phyloP scores from a whole-genome alignment of 805 yeast species.

The Wickerhamomyces subpelliculosus region DNA sequence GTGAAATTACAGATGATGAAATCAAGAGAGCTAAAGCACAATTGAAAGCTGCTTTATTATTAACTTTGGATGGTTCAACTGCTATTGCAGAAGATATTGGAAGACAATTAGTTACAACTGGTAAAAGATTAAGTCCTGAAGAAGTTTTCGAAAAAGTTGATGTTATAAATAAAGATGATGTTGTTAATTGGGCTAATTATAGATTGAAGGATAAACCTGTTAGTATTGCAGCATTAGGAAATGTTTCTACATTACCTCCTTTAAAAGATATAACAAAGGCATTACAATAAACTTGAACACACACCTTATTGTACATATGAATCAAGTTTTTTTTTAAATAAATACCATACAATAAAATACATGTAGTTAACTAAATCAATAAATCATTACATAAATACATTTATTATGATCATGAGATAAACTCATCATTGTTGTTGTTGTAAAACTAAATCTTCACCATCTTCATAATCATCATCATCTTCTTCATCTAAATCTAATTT shows the following conservation, averaged over 20 bases:
- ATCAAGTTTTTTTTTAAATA: not conserved
- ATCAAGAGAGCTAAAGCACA: slow-evolving; percentile 93
- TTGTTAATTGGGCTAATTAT: slow-evolving; percentile 83
- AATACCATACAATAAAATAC: not conserved
- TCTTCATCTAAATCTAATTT: slow-evolving; percentile 31
- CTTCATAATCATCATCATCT: slow-evolving; percentile 31
- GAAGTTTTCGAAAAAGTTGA: slow-evolving; percentile 58
- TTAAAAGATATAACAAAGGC: slow-evolving; percentile 50
- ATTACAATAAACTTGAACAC: slow-evolving; percentile 4
- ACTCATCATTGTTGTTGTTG: slow-evolving; percentile 12
- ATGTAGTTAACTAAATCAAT: not conserved
- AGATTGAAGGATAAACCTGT: slow-evolving; percentile 71
- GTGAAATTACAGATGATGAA: slow-evolving; percentile 74
- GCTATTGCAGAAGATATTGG: slow-evolving; percentile 98
- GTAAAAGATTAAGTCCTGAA: slow-evolving; percentile 44
- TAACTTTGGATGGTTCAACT: slow-evolving; percentile 90
- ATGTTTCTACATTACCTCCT: slow-evolving; percentile 63
- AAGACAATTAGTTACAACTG: slow-evolving; percentile 93
- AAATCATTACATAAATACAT: too few relatives aligned
- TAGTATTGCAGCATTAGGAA: slow-evolving; percentile 90
- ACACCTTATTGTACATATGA: slow-evolving; percentile 2
- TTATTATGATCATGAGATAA: too few relatives aligned
- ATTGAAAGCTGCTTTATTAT: slow-evolving; percentile 81
- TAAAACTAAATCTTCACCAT: slow-evolving; percentile 25
- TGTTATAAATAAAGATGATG: slow-evolving; percentile 69